Conservation (phyloP, 305 asterid genomes). For the Salvia sclarea region DNA sequence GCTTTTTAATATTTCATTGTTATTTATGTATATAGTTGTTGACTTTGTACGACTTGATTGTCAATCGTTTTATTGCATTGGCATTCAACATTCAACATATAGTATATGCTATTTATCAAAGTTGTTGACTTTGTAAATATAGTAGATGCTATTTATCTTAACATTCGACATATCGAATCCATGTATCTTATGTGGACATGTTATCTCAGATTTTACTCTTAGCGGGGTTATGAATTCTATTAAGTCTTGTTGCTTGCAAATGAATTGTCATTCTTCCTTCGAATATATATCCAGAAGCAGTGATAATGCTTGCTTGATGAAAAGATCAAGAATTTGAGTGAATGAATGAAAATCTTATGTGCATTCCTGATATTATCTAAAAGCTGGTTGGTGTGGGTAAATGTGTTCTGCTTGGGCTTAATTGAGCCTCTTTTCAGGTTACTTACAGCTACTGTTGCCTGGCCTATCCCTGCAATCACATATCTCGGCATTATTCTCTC, state of each 20-base stretch:
- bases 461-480: constrained; percentile 91
- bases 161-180: background rate
- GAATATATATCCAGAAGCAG: background rate
- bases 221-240: background rate
- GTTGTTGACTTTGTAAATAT: too few relatives aligned
- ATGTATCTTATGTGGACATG: background rate
- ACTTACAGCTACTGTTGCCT: constrained; percentile 94
- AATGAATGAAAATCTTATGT: background rate
- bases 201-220: background rate
- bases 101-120: too few relatives aligned
- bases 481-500: constrained; percentile 94
- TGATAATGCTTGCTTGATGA: background rate
- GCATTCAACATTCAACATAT: too few relatives aligned
- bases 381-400: constrained; percentile 10
- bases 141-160: too few relatives aligned
- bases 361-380: constrained; percentile 3
- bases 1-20: background rate
- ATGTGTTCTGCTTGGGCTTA: constrained; percentile 33
- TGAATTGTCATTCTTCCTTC: background rate
- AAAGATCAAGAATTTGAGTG: background rate
- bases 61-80: background rate
- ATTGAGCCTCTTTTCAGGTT: constrained; percentile 68
- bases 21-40: background rate
- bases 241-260: constrained; percentile 11
- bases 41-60: background rate